Base-by-base conservation (phyloP, 805 yeast species). In the Yarrowia bubula region DNA sequence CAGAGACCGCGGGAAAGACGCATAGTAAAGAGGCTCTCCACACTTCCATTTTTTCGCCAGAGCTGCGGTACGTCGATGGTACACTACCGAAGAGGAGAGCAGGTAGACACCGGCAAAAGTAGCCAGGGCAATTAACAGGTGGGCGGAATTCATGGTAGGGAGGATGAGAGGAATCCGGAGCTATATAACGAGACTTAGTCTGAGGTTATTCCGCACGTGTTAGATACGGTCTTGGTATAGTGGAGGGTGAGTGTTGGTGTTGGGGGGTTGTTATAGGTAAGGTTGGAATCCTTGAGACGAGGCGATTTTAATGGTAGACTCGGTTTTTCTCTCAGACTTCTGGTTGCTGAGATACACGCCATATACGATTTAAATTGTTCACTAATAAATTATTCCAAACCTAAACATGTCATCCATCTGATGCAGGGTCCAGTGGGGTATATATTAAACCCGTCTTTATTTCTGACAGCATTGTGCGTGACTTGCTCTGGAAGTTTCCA, bases 1-100 rank as follows among this genome's bases (percentile, higher is more conserved):
- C 3, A 55, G 8, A 1, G 61, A 55, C 13, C 13, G 17, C 1
- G 61, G 61, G 13, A 55, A 55, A 2, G 35, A 2, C 0, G 47
- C 15, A 18, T 35, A 39, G 4, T 14, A 41, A 3, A 39, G 38
- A 4, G 61, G 47, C 31, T 55, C 31, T 1, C 61, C 61, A 5
- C 61, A 55, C 47, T 55, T 55, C 61, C 47, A 55, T 13, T 55
- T 10, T 47, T 41, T 55, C 31, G 39, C 61, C 6, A 55, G 61
- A 14, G 17, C 47, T 5, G 31, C 31, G 15, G 61, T 55, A 8
- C 38, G 37, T 13, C 37, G 18, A 5, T 41, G 47, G 38, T 55
- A 41, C 5, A 31, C 28, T 11, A 55, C 4, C 28, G 61, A 39
- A 1, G 61, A 41, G 4, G 38, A 18, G 3, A 55, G 22, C n/a